Conservation (phyloP, 148 eudicot genomes). For the Vaccinium corymbosum region DNA sequence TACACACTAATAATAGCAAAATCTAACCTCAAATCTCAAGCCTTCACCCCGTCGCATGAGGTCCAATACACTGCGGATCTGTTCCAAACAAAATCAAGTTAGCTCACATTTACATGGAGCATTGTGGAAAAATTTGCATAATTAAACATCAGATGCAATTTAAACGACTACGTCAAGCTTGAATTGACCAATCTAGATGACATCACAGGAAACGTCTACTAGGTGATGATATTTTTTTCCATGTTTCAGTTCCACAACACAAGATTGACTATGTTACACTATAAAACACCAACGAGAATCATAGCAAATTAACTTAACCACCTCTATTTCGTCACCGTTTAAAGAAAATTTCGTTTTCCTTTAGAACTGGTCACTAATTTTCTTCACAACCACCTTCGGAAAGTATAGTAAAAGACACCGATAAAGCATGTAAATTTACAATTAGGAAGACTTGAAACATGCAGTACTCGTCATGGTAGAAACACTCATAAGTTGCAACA, state of each 20-base stretch:
- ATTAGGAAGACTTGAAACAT: neutral
- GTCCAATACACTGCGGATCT: slow-evolving; percentile 82
- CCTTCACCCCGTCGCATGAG: slow-evolving; percentile 90
- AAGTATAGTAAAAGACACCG: neutral
- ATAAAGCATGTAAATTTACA: neutral
- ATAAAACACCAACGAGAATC: neutral
- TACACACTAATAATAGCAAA: neutral
- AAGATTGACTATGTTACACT: neutral
- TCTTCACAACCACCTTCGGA: neutral
- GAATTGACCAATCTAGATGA: neutral
- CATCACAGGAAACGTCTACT: neutral
- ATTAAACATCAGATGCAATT: neutral
- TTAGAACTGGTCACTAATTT: neutral
- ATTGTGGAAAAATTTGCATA: neutral
- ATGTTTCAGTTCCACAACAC: neutral
- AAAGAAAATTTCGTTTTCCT: neutral
- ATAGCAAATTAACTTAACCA: neutral
- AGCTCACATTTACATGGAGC: neutral
- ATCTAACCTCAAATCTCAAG: slow-evolving; percentile 72
- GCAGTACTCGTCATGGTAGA: neutral
- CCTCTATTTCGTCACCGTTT: neutral
- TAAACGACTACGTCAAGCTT: neutral
- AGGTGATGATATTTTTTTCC: neutral
- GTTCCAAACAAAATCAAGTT: slow-evolving; percentile 33
- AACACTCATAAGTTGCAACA: neutral